These are phyloP conservation scores for Fragosphaeria purpurea DNA, from an alignment of 2,329 filamentous ascomycete species.

Conservation along the genomic window DNA sequence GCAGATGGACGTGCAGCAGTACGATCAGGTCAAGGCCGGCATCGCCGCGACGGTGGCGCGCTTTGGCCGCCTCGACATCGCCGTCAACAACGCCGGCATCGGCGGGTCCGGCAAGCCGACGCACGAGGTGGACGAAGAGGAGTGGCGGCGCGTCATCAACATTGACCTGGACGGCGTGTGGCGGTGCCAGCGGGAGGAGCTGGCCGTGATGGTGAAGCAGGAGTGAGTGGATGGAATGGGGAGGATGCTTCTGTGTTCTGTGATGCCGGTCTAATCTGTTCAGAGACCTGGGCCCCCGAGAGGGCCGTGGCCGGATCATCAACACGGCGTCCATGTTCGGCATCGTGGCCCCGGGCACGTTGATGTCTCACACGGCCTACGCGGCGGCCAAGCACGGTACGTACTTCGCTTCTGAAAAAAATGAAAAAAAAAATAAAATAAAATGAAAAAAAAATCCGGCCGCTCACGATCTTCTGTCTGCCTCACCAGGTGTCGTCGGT, in stretches of 20 bases:
- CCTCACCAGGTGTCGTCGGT: conserved; percentile 28
- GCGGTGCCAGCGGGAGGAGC: conserved; percentile 44
- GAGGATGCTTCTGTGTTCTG: conserved; percentile 1
- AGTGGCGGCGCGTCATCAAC: conserved; percentile 40
- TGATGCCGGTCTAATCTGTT: too few species aligned
- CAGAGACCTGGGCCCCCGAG: conserved; percentile 19
- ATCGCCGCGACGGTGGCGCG: conserved; percentile 29
- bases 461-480: too few species aligned
- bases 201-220: conserved; percentile 41
- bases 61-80: conserved; percentile 46
- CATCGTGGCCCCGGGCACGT: conserved; percentile 27
- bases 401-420: background rate
- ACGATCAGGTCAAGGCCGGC: conserved; percentile 30
- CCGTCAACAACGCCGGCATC: conserved; percentile 46
- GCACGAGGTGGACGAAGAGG: conserved; percentile 33
- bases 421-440: background rate
- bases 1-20: conserved; percentile 35
- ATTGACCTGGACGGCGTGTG: conserved; percentile 48
- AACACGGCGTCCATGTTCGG: conserved; percentile 45
- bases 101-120: conserved; percentile 30
- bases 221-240: conserved; percentile 20
- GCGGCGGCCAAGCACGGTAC: conserved; percentile 40
- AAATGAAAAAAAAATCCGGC: background rate
- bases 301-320: conserved; percentile 41
- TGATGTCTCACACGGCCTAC: conserved; percentile 35